Evolutionary conservation across 2,329 filamentous ascomycete genomes (phyloP).

Genomic region (Torrubiellomyces zombiae): DNA sequence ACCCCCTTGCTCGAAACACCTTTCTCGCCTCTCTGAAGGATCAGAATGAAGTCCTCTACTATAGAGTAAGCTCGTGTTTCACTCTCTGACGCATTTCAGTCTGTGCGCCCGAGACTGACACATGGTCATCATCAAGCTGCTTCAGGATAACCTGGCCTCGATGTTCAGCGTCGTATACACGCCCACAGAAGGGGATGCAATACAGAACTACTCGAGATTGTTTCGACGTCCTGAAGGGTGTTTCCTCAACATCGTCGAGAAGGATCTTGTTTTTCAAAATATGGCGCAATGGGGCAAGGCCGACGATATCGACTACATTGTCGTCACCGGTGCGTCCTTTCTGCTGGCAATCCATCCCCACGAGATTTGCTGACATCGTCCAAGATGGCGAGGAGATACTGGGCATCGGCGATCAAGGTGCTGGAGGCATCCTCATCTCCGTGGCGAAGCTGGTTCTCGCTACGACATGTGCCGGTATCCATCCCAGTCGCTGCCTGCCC

Average conservation of each 20-base stretch:
- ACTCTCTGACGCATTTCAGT: too few species aligned
- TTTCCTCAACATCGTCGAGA: slow-evolving; percentile 58
- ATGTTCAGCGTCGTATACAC: slow-evolving; percentile 90
- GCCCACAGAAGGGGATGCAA: slow-evolving; percentile 77
- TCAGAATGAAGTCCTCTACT: slow-evolving; percentile 75
- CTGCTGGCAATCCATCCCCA: neutral
- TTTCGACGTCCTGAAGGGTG: slow-evolving; percentile 69
- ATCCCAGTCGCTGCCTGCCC: slow-evolving; percentile 60
- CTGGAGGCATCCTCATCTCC: slow-evolving; percentile 70
- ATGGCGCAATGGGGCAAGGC: slow-evolving; percentile 50
- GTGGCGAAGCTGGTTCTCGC: slow-evolving; percentile 70
- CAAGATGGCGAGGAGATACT: slow-evolving; percentile 56
- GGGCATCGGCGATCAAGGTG: slow-evolving; percentile 79
- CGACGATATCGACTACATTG: slow-evolving; percentile 76
- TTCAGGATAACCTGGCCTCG: slow-evolving; percentile 64
- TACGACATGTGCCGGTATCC: slow-evolving; percentile 73
- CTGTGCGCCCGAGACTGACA: neutral
- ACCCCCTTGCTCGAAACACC: slow-evolving; percentile 67
- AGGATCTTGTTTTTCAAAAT: slow-evolving; percentile 47
- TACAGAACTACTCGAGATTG: slow-evolving; percentile 63
- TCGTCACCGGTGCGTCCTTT: slow-evolving; percentile 50
- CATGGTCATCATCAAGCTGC: slow-evolving; percentile 40
- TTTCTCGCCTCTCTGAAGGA: slow-evolving; percentile 75
- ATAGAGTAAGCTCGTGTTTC: slow-evolving; percentile 37
- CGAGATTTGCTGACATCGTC: slow-evolving; percentile 6